Percentiles rank a stretch among this genome's conserved stretches.
Evolutionary conservation across 1,284 basidiomycete species (phyloP).

Genomic region (Erythrobasidium hasegawianum): DNA sequence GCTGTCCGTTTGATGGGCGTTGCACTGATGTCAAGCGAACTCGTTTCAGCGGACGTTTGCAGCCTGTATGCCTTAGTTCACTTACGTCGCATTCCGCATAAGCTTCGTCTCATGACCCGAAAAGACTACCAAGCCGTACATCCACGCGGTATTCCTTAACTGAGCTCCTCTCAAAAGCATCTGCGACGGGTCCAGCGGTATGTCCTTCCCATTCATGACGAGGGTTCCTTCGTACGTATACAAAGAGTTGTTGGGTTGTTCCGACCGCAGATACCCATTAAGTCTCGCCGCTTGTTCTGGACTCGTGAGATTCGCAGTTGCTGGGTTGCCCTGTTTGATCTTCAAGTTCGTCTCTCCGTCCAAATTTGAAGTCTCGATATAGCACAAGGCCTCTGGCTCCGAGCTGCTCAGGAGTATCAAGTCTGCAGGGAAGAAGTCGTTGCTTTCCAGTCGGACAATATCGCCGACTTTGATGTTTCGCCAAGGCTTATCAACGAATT

Average conservation of each 20-base stretch:
- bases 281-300: slow-evolving; percentile 70
- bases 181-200: slow-evolving; percentile 92
- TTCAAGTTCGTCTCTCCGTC: slow-evolving; percentile 99
- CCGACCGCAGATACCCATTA: slow-evolving; percentile 79
- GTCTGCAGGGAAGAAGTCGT: slow-evolving; percentile 96
- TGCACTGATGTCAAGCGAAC: slow-evolving; percentile 64
- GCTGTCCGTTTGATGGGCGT: slow-evolving; percentile 95
- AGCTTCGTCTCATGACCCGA: slow-evolving; percentile 98
- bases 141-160: slow-evolving; percentile 93
- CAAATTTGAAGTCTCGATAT: slow-evolving; percentile 95
- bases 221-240: slow-evolving; percentile 83
- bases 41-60: too few species aligned
- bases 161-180: slow-evolving; percentile 91
- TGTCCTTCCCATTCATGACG: slow-evolving; percentile 59
- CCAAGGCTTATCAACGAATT: slow-evolving; percentile 79
- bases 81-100: slow-evolving; percentile 87
- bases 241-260: slow-evolving; percentile 95
- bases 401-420: slow-evolving; percentile 81
- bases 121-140: slow-evolving; percentile 88
- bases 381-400: slow-evolving; percentile 95
- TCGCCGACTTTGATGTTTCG: slow-evolving; percentile 86
- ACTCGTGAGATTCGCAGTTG: slow-evolving; percentile 72
- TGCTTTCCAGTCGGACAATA: slow-evolving; percentile 79
- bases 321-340: slow-evolving; percentile 90
- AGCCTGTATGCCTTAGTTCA: too few species aligned